Conservation (phyloP, 441 rosid species). For the Arabidopsis hybrid region DNA sequence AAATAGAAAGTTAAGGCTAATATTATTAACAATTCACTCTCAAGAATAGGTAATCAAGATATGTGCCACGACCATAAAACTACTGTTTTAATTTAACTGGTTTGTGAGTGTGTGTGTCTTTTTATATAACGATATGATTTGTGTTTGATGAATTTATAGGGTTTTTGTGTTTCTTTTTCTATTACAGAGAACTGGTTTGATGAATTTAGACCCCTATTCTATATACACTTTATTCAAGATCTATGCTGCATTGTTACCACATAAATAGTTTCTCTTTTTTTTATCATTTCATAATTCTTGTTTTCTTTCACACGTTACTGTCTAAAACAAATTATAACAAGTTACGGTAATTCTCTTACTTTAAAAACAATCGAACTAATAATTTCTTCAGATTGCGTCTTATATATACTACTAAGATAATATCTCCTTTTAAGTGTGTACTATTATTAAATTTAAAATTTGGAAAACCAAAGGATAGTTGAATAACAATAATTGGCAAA, state of each 20-base stretch:
- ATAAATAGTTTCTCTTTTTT: neutral
- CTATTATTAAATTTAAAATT: neutral
- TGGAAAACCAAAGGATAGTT: slow-evolving; percentile 1
- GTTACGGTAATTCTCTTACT: neutral
- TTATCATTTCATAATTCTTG: neutral
- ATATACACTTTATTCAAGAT: too few species aligned
- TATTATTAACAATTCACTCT: neutral
- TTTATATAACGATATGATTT: neutral
- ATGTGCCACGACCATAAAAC: neutral
- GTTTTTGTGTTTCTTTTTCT: neutral
- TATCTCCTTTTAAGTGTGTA: neutral
- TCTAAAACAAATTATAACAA: neutral
- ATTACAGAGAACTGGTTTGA: neutral
- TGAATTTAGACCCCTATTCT: neutral
- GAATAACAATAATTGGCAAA: slow-evolving; percentile 19
- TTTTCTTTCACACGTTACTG: too few species aligned
- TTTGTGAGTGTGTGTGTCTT: neutral
- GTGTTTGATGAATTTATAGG: neutral
- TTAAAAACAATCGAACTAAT: neutral
- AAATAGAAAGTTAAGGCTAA: slow-evolving; percentile 12
- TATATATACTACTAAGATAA: neutral
- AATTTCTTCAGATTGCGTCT: neutral
- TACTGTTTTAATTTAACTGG: neutral
- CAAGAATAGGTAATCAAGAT: neutral
- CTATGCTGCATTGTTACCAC: neutral